phyloP scores from a whole-genome alignment of 2,329 filamentous ascomycete genomes.

The Diaporthe eres region DNA sequence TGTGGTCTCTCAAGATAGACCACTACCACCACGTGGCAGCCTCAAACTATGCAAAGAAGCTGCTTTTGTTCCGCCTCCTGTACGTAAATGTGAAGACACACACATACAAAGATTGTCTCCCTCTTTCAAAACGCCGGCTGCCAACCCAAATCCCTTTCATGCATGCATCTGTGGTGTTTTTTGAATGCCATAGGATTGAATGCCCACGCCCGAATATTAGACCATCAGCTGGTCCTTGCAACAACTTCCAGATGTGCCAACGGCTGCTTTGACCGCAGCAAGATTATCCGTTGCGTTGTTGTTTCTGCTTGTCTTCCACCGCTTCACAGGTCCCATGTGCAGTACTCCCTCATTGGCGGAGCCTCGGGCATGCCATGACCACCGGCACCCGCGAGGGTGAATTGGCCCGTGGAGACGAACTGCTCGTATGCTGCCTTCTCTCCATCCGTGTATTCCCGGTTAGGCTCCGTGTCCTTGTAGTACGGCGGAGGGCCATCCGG shows the following conservation, averaged over 20 bases:
- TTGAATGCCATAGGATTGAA: neutral
- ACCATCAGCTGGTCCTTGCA: neutral
- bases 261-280: neutral
- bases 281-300: neutral
- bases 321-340: constrained; percentile 77
- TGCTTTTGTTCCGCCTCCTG: constrained; percentile 1
- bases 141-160: neutral
- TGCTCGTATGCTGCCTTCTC: constrained; percentile 56
- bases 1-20: neutral
- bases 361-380: constrained; percentile 79
- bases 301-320: neutral
- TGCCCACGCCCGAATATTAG: neutral
- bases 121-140: constrained; percentile 6
- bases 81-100: neutral
- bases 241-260: neutral
- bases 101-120: neutral
- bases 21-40: neutral
- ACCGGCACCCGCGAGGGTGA: constrained; percentile 62
- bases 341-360: constrained; percentile 84
- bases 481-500: constrained; percentile 77
- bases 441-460: constrained; percentile 57
- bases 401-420: constrained; percentile 76
- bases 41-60: neutral
- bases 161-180: neutral
- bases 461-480: constrained; percentile 73